Conservation (phyloP, 208 protist species). For the Wallacemonas collosoma region DNA sequence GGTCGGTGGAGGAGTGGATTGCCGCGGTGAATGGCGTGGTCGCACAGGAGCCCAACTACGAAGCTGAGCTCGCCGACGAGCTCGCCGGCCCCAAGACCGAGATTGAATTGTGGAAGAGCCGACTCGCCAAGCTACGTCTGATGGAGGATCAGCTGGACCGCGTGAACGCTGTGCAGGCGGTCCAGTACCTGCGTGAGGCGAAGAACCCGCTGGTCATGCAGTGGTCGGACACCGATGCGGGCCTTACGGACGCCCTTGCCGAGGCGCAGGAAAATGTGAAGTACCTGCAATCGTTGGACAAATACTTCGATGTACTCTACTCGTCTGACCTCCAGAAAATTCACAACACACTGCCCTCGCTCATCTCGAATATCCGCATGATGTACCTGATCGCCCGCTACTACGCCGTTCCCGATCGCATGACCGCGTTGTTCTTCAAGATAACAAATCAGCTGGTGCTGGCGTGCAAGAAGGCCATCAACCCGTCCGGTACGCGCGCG, state of each 20-base stretch:
- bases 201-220: constrained; percentile 74
- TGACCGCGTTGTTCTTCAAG: constrained; percentile 97
- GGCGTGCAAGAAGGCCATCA: constrained; percentile 93
- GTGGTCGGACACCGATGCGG: constrained; percentile 92
- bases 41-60: constrained; percentile 80
- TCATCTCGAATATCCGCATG: constrained; percentile 97
- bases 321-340: constrained; percentile 91
- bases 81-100: constrained; percentile 93
- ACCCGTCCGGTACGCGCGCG: constrained; percentile 79
- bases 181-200: constrained; percentile 91
- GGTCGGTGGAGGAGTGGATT: constrained; percentile 84
- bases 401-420: constrained; percentile 93
- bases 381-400: constrained; percentile 97
- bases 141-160: constrained; percentile 90
- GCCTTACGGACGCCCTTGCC: constrained; percentile 94
- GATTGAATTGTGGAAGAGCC: constrained; percentile 94
- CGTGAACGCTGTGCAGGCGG: constrained; percentile 70
- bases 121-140: constrained; percentile 90
- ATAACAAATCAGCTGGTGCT: constrained; percentile 97
- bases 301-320: constrained; percentile 97
- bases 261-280: constrained; percentile 99
- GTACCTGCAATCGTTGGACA: constrained; percentile 96
- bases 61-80: constrained; percentile 90
- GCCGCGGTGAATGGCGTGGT: constrained; percentile 67
- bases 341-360: constrained; percentile 91